Evolutionary conservation across 2,329 filamentous ascomycete genomes (phyloP), one percentile per base, ranked within the genome.

Genomic region (Ophiostoma australiae): DNA sequence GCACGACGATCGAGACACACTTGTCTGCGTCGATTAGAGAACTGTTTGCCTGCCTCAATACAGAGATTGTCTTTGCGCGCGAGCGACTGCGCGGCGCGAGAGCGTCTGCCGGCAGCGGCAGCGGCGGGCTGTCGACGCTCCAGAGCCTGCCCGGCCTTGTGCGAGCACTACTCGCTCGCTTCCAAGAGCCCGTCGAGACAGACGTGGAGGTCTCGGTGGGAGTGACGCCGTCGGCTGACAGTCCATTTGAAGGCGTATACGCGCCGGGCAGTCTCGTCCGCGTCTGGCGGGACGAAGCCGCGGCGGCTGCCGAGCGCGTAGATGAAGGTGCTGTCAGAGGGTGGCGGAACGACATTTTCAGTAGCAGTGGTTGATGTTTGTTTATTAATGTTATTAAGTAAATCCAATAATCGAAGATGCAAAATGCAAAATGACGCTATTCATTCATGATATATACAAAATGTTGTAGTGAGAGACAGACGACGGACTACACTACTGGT

Each of bases 191-290:
- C 4, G 66, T 41, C n/a, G 66, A 67, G 85, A 86, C 33, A 3
- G 37, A 41, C 37, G 27, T 41, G 4, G 11, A 67, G 2, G 66
- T 67, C 4, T 67, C 66, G n/a, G 37, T 67, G 37, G 66, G 66
- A 4, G 37, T 67, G 4, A 10, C 39, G 1, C 66, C 66, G 13
- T 17, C 37, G 11, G 4, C 66, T 39, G 39, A 33, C 39, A 67
- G 66, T 17, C 66, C 94, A 0, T 98, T 98, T 82, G 88, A 89
- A 75, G 92, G 91, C 4, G 86, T 93, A 1, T 97, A 97, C 80
- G 90, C 94, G 0, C 94, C 94, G 0, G 94, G 93, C 0, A 97
- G 93, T 79, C 82, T 97, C 35, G 91, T 95, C 69, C 93, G 91
- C 80, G 80, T 97, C n/a, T 97, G 93, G 92, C 87, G 94, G 74